A percentile compares a stretch with the other conserved stretches of the same genome.
phyloP scores from a whole-genome alignment of 345 rosid species.

The Gossypium mustelinum region DNA sequence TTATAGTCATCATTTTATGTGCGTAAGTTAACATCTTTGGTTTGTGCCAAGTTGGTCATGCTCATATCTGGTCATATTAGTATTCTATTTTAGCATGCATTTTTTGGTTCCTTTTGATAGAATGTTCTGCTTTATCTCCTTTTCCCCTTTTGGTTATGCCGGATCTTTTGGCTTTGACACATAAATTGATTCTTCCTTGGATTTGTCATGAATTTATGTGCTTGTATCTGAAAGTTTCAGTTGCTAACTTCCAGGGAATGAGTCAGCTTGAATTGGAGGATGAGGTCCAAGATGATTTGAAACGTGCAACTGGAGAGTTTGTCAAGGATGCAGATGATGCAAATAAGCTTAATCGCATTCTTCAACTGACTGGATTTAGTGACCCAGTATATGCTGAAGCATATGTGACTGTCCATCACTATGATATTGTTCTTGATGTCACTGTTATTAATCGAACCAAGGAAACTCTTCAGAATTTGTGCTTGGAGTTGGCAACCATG shows the following conservation, averaged over 20 bases:
- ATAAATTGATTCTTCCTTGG: neutral
- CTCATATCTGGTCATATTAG: no score
- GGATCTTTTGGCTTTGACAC: neutral
- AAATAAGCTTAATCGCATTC: constrained; percentile 92
- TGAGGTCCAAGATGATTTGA: constrained; percentile 93
- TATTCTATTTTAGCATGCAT: neutral
- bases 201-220: neutral
- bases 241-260: constrained; percentile 63
- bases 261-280: constrained; percentile 99
- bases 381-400: constrained; percentile 99
- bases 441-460: constrained; percentile 93
- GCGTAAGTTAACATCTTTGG: neutral
- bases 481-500: constrained; percentile 97
- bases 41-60: neutral
- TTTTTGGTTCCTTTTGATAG: neutral
- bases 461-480: constrained; percentile 95
- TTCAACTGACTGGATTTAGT: constrained; percentile 97
- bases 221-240: constrained; percentile 2
- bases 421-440: constrained; percentile 95
- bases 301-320: constrained; percentile 98
- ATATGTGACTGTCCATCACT: constrained; percentile 91
- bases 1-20: neutral
- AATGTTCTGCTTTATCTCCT: neutral
- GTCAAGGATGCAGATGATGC: constrained; percentile 91
- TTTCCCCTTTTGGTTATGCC: neutral